Evolutionary conservation across 1,284 basidiomycete species (phyloP), one percentile per base, ranked within the genome.

Genomic region (Kwoniella shivajii): DNA sequence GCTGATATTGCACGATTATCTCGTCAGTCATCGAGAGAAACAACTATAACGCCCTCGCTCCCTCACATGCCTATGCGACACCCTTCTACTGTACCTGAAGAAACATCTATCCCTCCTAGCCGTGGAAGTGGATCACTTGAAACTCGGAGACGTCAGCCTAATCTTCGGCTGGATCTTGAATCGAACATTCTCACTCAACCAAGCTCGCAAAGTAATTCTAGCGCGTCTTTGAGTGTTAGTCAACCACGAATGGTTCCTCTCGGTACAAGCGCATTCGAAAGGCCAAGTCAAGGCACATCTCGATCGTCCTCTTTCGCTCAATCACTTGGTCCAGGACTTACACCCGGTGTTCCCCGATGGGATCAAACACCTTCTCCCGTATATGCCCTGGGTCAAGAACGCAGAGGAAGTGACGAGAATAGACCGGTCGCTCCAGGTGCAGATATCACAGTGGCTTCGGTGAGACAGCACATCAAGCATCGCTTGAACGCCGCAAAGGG

Each of bases 401-500:
- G 42, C 6, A 30, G 53, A 10, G 58, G 53, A 9, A 39, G 46
- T n/a, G 56, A 60, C n/a, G 67, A 68, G 46, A 57, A 67, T 31
- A 39, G 60, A 11, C 67, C 70, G 0, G 71, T 74, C 2, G 69
- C 72, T 5, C 70, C 70, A 9, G 72, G 69, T 18, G 67, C 71
- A 0, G 74, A 74, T 3, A 58, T 78, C 31, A 76, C 74, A 5
- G 63, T 74, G 6, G 69, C 90, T 42, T 95, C 93, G 68, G 93
- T 98, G 60, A 84, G 90, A 54, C 86, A 92, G 57, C 94, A 98
- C 80, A 91, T 98, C 69, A 91, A 90, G 45, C 86, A 92, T 67
- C 88, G 95, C 54, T 86, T 98, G 75, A 89, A 89, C 76, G 88
- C 88, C 1, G 93, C 95, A 57, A 99, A 99, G 81, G 86, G 89